A percentile compares a stretch with the other conserved stretches of the same genome.
Evolutionary conservation across 2,329 filamentous ascomycete species (phyloP).

Genomic region (Alternaria dauci): DNA sequence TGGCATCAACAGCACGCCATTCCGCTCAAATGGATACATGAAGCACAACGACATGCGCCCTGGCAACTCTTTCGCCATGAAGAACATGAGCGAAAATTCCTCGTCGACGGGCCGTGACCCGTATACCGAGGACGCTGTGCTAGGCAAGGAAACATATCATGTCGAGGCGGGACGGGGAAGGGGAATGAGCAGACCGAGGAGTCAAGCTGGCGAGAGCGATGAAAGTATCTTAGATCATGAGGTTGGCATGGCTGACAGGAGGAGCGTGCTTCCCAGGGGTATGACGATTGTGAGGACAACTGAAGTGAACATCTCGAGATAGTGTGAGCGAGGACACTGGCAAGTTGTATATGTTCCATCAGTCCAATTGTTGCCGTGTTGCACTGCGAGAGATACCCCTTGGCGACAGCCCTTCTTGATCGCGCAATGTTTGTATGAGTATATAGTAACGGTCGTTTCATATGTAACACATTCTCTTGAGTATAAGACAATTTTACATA

Average conservation of each 20-base stretch:
- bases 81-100: conserved; percentile 18
- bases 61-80: conserved; percentile 18
- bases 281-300: conserved; percentile 31
- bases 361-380: neutral
- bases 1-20: conserved; percentile 18
- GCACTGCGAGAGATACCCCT: conserved; percentile 1
- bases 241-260: conserved; percentile 13
- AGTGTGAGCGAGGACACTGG: neutral
- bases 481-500: conserved; percentile 2
- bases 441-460: neutral
- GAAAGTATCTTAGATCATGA: conserved; percentile 12
- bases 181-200: conserved; percentile 2
- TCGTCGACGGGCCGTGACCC: conserved; percentile 14
- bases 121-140: conserved; percentile 22
- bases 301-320: conserved; percentile 26
- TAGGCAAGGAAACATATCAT: conserved; percentile 4
- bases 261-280: conserved; percentile 14
- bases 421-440: neutral
- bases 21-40: conserved; percentile 30
- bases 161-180: conserved; percentile 11
- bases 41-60: conserved; percentile 19
- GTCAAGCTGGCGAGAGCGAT: conserved; percentile 5
- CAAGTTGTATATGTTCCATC: neutral
- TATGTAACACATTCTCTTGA: neutral
- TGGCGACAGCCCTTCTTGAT: neutral